Base-by-base conservation (phyloP, 208 protist species). In the Crithidia mellificae region DNA sequence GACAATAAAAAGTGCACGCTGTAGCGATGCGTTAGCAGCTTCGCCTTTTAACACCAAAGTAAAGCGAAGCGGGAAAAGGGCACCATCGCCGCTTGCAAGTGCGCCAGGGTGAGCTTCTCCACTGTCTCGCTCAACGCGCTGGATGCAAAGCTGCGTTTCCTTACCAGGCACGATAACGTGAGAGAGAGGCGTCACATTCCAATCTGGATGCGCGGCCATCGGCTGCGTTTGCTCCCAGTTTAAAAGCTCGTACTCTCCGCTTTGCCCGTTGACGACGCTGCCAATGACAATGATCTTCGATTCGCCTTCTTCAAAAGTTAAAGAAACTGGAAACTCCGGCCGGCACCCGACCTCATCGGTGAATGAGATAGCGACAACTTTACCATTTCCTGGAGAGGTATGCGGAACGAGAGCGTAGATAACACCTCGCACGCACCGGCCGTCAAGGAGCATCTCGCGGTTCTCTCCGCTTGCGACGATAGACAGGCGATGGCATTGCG, bases 211-310 rank as follows among this genome's bases (percentile, higher is more conserved):
- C 11, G 46, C 20, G 15, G 54, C 56, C 1, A 76, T 43, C 47
- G 46, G n/a, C 6, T 56, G 63, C 22, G 70, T 81, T 25, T 80
- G 74, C 29, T 69, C 49, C 58, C 74, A 68, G 36, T 77, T 68
- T 43, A 65, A 47, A 14, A 70, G 12, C 11, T 66, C 63, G 25
- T 55, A 76, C 39, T 76, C 70, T 4, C 66, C 20, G 19, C 17
- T 76, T 29, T 51, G 41, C 11, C 49, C 63, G 22, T 76, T 76
- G 4, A 56, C 47, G 1, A 76, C 56, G 50, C 66, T 70, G 9
- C 70, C 70, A 32, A 76, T 25, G 12, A 69, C 46, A 36, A 76
- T 22, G 20, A 47, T 76, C 38, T 76, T 76, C n/a, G 25, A 54
- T 27, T 76, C 70, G 15, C 39, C 44, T 20, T 69, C 63, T 17